phyloP scores from a whole-genome alignment of 106 monocot species.

The Apostasia ramifera region DNA sequence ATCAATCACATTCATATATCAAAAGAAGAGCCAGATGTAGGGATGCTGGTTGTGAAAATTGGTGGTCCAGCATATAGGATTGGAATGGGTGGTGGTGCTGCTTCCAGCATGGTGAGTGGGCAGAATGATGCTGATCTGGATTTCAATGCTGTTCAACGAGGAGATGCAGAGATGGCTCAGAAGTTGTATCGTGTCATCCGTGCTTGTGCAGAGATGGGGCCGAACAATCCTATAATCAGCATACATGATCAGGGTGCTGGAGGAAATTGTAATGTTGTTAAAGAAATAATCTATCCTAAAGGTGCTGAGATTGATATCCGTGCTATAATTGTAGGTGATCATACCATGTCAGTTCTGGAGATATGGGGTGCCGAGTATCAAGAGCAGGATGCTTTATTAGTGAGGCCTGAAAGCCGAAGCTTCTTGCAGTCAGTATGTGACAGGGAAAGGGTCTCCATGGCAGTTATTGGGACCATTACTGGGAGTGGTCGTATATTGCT shows the following conservation, averaged over 20 bases:
- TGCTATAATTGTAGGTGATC: constrained; percentile 73
- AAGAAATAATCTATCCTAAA: constrained; percentile 95
- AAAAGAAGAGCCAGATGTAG: constrained; percentile 79
- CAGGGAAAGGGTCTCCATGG: constrained; percentile 89
- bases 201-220: constrained; percentile 90
- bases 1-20: constrained; percentile 76
- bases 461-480: constrained; percentile 77
- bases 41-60: constrained; percentile 97
- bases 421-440: constrained; percentile 61
- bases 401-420: constrained; percentile 53
- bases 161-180: constrained; percentile 99
- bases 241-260: constrained; percentile 99
- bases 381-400: constrained; percentile 88
- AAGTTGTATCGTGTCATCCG: constrained; percentile 88
- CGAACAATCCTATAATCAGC: constrained; percentile 79
- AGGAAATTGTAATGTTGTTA: constrained; percentile 97
- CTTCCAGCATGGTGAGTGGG: constrained; percentile 97
- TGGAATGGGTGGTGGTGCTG: constrained; percentile 98
- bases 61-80: constrained; percentile 95
- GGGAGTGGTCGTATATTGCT: constrained; percentile 69
- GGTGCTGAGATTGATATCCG: constrained; percentile 92
- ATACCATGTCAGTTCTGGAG: constrained; percentile 93
- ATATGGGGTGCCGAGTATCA: constrained; percentile 99
- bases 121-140: constrained; percentile 95
- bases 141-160: constrained; percentile 94